Base-by-base conservation (phyloP, 2,329 filamentous ascomycete species). In the Arthrobotrys megalospora region DNA sequence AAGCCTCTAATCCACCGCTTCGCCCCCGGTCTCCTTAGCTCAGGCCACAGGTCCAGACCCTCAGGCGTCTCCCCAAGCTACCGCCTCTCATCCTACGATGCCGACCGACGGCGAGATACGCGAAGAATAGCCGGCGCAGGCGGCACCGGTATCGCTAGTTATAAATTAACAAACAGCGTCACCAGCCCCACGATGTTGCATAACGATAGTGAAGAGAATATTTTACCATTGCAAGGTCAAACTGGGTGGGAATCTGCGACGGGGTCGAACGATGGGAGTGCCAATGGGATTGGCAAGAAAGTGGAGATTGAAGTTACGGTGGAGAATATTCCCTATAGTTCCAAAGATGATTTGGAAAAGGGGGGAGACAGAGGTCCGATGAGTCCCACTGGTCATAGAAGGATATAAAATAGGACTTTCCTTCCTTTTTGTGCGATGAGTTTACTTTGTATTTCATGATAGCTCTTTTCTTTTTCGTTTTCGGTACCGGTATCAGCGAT, bases 121-220 rank as follows among this genome's bases (percentile, higher is more conserved):
- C 58, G 50, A 55, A 66, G 73, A 47, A 62, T 70, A 11, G 21
- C 50, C 4, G 66, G 47, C 5, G 43, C 60, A 28, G n/a, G 32
- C 11, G 60, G 38, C 0, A 10, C 43, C 8, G 73, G 73, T 14
- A 8, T 62, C n/a, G 32, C 38, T 21, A 71, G 73, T 28, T 66
- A 71, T 48, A 77, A 77, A 34, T 38, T 77, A 36, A 71, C 66
- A 1, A 77, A 45, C 19, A 47, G 55, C 16, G 58, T 77, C 3
- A 77, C 73, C 3, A 41, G 65, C 10, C 66, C 67, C 5, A 77
- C 66, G 1, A 63, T 67, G 28, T 48, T 67, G 32, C 47, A 66
- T 21, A 77, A 70, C 24, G 73, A 71, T n/a, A 77, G 73, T 11
- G 73, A 77, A 14, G 73, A 77, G 66, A 77, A 77, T 45, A 77